Evolutionary conservation across 768 basidiomycete genomes (phyloP).

Genomic region (Cystoderma amianthinum): DNA sequence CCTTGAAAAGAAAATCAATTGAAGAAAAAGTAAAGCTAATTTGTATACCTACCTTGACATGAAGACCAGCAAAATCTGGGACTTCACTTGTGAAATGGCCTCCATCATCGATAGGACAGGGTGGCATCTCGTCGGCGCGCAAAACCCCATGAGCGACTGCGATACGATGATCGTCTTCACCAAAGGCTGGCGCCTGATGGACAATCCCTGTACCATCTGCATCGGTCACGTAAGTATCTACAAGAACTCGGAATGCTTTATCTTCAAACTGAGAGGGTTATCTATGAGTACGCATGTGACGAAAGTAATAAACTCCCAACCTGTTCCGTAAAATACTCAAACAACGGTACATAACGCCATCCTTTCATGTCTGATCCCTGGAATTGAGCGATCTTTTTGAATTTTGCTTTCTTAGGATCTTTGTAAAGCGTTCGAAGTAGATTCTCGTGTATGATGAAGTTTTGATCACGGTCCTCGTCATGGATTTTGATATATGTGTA

Average conservation of each 20-base stretch:
- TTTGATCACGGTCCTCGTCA: constrained; percentile 78
- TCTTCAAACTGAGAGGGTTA: constrained; percentile 73
- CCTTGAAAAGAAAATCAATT: no score
- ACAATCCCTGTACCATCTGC: constrained; percentile 96
- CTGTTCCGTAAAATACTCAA: constrained; percentile 95
- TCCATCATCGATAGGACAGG: constrained; percentile 89
- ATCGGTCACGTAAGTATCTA: constrained; percentile 91
- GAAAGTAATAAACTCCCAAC: no score
- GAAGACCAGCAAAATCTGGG: constrained; percentile 77
- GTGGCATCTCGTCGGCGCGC: constrained; percentile 87
- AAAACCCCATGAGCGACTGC: constrained; percentile 80
- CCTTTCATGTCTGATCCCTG: constrained; percentile 91
- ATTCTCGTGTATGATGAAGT: constrained; percentile 88
- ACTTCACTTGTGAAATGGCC: constrained; percentile 88
- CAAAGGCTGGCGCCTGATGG: constrained; percentile 97
- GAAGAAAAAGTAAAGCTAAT: constrained; percentile 1
- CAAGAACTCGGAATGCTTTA: constrained; percentile 82
- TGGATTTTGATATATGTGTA: constrained; percentile 96
- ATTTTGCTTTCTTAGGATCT: constrained; percentile 95
- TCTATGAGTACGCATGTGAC: no score
- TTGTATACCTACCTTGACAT: constrained; percentile 74
- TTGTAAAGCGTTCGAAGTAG: constrained; percentile 89
- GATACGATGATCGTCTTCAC: constrained; percentile 97
- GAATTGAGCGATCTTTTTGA: constrained; percentile 84
- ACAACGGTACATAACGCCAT: constrained; percentile 91